Conservation (phyloP, 106 monocot species). For the Hemerocallis citrina region DNA sequence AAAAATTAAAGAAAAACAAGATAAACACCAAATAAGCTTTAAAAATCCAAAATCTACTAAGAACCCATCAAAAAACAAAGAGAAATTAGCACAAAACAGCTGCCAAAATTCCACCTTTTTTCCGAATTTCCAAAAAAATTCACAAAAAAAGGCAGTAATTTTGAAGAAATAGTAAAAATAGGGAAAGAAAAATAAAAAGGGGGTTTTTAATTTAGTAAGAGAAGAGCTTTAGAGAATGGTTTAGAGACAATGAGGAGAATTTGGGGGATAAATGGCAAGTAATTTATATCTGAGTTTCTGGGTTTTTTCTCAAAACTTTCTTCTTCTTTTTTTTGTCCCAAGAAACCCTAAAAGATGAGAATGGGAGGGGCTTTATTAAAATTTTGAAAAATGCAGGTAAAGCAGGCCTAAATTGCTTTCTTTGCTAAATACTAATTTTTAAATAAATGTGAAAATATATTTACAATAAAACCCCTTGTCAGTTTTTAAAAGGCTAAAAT, state of each 20-base stretch:
- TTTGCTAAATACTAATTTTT: too few relatives aligned
- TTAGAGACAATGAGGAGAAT: conserved; percentile 2
- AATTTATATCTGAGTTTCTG: conserved; percentile 1
- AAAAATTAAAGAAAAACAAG: neutral
- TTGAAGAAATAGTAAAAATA: neutral
- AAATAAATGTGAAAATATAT: too few relatives aligned
- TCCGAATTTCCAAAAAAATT: conserved; percentile 12
- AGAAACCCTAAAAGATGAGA: neutral
- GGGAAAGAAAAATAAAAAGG: neutral
- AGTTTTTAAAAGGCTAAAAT: too few relatives aligned
- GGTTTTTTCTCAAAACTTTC: neutral
- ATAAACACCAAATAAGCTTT: neutral
- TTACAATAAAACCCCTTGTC: too few relatives aligned
- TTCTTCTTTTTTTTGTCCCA: neutral
- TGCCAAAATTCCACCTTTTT: conserved; percentile 16
- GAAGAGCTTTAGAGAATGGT: neutral
- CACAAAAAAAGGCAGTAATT: conserved; percentile 11
- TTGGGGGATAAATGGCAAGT: conserved; percentile 15
- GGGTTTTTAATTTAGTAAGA: neutral
- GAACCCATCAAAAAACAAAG: conserved; percentile 1
- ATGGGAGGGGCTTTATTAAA: conserved; percentile 9
- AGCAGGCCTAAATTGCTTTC: conserved; percentile 7
- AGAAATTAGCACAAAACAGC: conserved; percentile 4
- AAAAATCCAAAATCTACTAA: conserved; percentile 8
- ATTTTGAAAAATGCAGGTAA: conserved; percentile 14